Conservation (phyloP, 2,329 filamentous ascomycete species). For the Cytospora paraplurivora region DNA sequence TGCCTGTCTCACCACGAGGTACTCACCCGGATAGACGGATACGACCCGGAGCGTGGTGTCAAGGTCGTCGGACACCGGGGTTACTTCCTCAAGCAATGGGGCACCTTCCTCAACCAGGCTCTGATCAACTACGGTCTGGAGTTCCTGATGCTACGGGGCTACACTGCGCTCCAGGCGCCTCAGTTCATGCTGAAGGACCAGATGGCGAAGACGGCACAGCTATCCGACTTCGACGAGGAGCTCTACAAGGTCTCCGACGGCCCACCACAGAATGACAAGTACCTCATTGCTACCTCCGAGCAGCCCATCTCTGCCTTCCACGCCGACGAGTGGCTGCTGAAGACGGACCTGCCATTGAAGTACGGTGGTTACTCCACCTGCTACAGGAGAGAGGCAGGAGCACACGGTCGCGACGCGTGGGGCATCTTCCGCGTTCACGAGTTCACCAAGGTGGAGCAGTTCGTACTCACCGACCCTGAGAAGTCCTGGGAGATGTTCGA, state of each 20-base stretch:
- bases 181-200: constrained; percentile 94
- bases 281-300: constrained; percentile 76
- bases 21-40: constrained; percentile 82
- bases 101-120: constrained; percentile 66
- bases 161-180: constrained; percentile 81
- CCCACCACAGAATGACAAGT: constrained; percentile 79
- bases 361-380: constrained; percentile 92
- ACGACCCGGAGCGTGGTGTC: constrained; percentile 88
- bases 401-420: constrained; percentile 81
- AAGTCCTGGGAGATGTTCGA: constrained; percentile 89
- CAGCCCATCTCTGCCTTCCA: constrained; percentile 94
- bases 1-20: constrained; percentile 94
- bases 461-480: constrained; percentile 45
- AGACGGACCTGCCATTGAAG: constrained; percentile 86
- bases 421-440: constrained; percentile 98
- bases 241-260: constrained; percentile 95
- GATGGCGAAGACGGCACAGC: constrained; percentile 97
- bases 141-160: constrained; percentile 80
- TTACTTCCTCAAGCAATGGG: constrained; percentile 63
- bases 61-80: constrained; percentile 95
- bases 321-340: constrained; percentile 88
- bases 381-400: constrained; percentile 93
- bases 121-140: constrained; percentile 94
- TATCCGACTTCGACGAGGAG: constrained; percentile 97
- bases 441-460: constrained; percentile 63